Evolutionary conservation across 2,329 filamentous ascomycete genomes (phyloP).

Genomic region (Cordyceps tenuipes): DNA sequence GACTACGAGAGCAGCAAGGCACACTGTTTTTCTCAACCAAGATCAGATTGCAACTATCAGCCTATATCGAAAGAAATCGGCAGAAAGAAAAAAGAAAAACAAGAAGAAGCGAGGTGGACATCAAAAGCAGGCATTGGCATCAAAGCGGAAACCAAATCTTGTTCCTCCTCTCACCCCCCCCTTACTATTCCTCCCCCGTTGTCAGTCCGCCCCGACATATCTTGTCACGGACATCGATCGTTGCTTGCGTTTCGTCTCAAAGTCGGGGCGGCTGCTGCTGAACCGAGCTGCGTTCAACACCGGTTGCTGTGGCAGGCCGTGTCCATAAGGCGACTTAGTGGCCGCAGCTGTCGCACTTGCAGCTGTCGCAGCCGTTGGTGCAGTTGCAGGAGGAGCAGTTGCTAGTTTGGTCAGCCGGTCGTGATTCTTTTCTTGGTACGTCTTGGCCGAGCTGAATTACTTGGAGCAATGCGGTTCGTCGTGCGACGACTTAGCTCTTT

Average conservation of each 20-base stretch:
- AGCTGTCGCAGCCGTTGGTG: slow-evolving; percentile 17
- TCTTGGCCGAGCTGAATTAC: neutral
- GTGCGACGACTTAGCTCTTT: neutral
- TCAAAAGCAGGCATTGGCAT: neutral
- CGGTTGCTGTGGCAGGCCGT: neutral
- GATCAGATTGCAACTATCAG: slow-evolving; percentile 8
- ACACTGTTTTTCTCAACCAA: neutral
- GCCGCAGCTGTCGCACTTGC: slow-evolving; percentile 19
- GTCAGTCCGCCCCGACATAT: slow-evolving; percentile 9
- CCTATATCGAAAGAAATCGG: neutral
- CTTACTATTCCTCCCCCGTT: neutral
- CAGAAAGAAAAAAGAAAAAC: neutral
- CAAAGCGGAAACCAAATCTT: neutral
- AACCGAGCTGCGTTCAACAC: neutral
- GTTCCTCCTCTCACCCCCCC: neutral
- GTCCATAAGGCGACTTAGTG: slow-evolving; percentile 1
- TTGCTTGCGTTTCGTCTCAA: slow-evolving; percentile 9
- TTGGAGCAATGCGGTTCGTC: neutral
- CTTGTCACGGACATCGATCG: slow-evolving; percentile 6
- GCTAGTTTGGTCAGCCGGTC: slow-evolving; percentile 10
- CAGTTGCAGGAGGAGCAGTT: slow-evolving; percentile 18
- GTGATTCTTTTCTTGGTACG: neutral
- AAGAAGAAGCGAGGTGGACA: neutral
- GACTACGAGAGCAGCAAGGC: too few species aligned
- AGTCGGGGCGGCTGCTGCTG: neutral